Evolutionary conservation across 371 early-diverging fungal genomes (phyloP), one percentile per base, ranked within the genome.

Genomic region (Synchytrium microbalum): DNA sequence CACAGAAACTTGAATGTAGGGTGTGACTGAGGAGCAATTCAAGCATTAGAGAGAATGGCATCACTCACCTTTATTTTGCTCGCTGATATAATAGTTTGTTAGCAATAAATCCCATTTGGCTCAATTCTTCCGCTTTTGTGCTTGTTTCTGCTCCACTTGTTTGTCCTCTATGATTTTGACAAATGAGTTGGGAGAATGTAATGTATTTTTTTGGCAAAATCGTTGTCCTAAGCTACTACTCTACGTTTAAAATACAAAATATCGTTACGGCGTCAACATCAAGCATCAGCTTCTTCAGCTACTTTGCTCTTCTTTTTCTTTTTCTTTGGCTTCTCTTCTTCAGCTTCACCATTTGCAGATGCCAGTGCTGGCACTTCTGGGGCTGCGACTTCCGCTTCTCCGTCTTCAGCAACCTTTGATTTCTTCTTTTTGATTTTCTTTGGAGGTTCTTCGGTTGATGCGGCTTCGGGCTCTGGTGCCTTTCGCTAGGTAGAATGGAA

Each of bases 401-500:
- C 71, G 29, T 64, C 72, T 24, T 69, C 70, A 63, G 77, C 73
- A 19, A 38, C 61, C 60, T 68, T 57, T 25, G 23, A 62, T 46
- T 65, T 10, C 57, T 64, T 65, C 65, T 59, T 59, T 27, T 51
- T 56, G 67, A 71, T 73, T 62, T 73, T 77, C 68, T 66, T 60
- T 30, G 24, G 3, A 3, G n/a, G 24, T 52, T 19, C 53, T 28
- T 52, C 51, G 33, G 24, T 24, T 58, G 26, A 10, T 62, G 24
- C 30, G 14, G 10, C 65, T 70, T 70, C 68, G 67, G 63, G 67
- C 33, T 77, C 72, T 46, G 75, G 69, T 3, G 59, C 54, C 66
- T 74, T 69, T 28, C 66, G 59, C 63, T 66, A 23, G 33, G n/a
- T 58, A 2, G 33, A 27, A 24, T 14, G 51, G n/a, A 51, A 51